Percentiles rank a stretch among this genome's conserved stretches.
These are phyloP conservation scores for Albifimbria verrucaria DNA, from an alignment of 2,329 filamentous ascomycete genomes.

Conservation along the genomic window DNA sequence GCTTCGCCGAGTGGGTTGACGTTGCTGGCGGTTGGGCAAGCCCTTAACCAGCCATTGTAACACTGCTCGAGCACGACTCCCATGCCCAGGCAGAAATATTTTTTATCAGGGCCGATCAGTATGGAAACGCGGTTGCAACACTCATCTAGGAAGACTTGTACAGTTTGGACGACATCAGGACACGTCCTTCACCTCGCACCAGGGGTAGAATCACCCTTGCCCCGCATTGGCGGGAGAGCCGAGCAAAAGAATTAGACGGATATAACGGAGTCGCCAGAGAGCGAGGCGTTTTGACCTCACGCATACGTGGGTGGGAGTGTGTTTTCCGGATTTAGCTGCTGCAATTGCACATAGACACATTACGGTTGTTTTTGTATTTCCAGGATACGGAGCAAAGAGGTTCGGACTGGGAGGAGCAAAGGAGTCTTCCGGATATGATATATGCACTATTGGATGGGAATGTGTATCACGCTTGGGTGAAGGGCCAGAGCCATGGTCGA, in stretches of 20 bases:
- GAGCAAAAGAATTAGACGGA: neutral
- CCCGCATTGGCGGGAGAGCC: no score
- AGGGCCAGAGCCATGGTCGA: no score
- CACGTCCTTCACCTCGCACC: no score
- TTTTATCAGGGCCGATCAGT: no score
- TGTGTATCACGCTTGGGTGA: neutral
- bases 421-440: neutral
- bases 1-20: constrained; percentile 93
- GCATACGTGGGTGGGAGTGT: neutral
- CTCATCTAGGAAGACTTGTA: no score
- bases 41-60: constrained; percentile 26
- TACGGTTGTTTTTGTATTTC: neutral
- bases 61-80: no score
- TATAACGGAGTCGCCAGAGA: neutral
- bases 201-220: no score
- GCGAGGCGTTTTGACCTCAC: neutral
- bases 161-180: neutral
- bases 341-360: neutral
- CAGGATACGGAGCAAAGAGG: neutral
- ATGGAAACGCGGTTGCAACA: no score
- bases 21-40: constrained; percentile 89
- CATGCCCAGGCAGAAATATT: no score
- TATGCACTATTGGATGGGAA: neutral
- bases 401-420: neutral
- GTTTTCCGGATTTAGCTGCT: neutral